A percentile compares a stretch with the other conserved stretches of the same genome.
These are phyloP conservation scores for Trichoderma sp. DNA, from an alignment of 2,329 filamentous ascomycete species.

Conservation along the genomic window DNA sequence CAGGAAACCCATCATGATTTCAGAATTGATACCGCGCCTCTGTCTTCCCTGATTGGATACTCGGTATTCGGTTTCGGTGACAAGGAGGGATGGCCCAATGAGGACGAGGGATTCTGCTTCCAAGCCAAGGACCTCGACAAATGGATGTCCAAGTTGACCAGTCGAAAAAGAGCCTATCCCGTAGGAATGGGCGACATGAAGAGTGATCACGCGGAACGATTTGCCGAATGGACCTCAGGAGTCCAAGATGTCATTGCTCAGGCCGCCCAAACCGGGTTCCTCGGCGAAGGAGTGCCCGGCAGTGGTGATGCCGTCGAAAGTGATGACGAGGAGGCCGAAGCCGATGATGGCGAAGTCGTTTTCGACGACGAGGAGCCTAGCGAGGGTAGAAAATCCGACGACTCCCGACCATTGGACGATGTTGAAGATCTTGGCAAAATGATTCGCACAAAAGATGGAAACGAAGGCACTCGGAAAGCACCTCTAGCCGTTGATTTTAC, in stretches of 20 bases:
- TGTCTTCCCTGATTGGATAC: conserved; percentile 76
- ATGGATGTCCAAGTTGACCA: conserved; percentile 96
- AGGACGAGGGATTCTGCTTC: conserved; percentile 87
- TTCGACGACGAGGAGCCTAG: conserved; percentile 41
- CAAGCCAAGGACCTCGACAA: conserved; percentile 88
- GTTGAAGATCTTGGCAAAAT: conserved; percentile 78
- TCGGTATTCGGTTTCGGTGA: conserved; percentile 94
- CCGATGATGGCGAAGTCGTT: conserved; percentile 52
- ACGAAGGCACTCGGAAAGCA: conserved; percentile 31
- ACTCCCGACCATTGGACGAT: conserved; percentile 59
- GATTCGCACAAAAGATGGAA: conserved; percentile 44
- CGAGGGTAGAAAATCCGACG: conserved; percentile 36
- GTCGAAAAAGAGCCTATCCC: conserved; percentile 80
- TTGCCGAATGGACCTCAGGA: conserved; percentile 77
- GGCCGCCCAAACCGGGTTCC: conserved; percentile 56
- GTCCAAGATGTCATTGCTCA: conserved; percentile 66
- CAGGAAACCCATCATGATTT: conserved; percentile 96
- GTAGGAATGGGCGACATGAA: conserved; percentile 86
- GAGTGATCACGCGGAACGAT: conserved; percentile 60
- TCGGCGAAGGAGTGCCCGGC: conserved; percentile 67
- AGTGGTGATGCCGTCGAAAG: conserved; percentile 84
- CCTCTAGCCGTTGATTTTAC: conserved; percentile 85
- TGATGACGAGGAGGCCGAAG: conserved; percentile 66
- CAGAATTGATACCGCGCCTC: conserved; percentile 83
- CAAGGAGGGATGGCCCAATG: conserved; percentile 85